Evolutionary conservation across 2,329 filamentous ascomycete species (phyloP).

Genomic region (Clarireedia homoeocarpa): DNA sequence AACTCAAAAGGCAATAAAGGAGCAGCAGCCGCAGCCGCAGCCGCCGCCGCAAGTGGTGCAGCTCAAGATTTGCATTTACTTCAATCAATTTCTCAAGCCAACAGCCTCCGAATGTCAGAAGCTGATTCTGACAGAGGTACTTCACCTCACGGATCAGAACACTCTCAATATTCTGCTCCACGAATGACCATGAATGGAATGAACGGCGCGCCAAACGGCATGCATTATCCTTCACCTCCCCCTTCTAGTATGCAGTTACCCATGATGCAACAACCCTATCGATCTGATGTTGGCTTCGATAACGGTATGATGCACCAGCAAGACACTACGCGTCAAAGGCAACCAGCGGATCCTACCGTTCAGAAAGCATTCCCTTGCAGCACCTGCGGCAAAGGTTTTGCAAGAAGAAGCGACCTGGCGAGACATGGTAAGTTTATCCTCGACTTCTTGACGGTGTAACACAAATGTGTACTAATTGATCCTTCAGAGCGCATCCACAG

Average conservation of each 20-base stretch:
- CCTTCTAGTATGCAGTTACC: slow-evolving; percentile 30
- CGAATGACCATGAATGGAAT: slow-evolving; percentile 26
- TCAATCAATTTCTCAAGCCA: slow-evolving; percentile 29
- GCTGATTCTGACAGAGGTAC: slow-evolving; percentile 28
- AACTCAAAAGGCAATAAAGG: slow-evolving; percentile 29
- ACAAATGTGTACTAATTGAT: slow-evolving; percentile 7
- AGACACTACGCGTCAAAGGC: slow-evolving; percentile 15
- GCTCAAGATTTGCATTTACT: slow-evolving; percentile 29
- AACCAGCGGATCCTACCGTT: slow-evolving; percentile 16
- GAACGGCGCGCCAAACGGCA: slow-evolving; percentile 23
- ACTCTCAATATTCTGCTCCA: slow-evolving; percentile 29
- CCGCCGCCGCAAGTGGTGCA: slow-evolving; percentile 23
- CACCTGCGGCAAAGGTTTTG: slow-evolving; percentile 87
- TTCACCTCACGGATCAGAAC: slow-evolving; percentile 31
- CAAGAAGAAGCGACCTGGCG: slow-evolving; percentile 85
- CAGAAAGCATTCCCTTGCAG: slow-evolving; percentile 79
- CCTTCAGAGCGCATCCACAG: slow-evolving; percentile 84
- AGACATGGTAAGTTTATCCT: slow-evolving; percentile 67
- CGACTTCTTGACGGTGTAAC: not conserved
- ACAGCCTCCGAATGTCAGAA: slow-evolving; percentile 28
- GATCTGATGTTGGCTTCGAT: slow-evolving; percentile 24
- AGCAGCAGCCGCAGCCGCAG: slow-evolving; percentile 23
- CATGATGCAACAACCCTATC: slow-evolving; percentile 29
- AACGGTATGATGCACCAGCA: slow-evolving; percentile 24
- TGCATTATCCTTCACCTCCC: slow-evolving; percentile 29